Percentiles rank a stretch among this genome's conserved stretches.
phyloP scores from a whole-genome alignment of 768 basidiomycete genomes.

The Hygrophorus russula region DNA sequence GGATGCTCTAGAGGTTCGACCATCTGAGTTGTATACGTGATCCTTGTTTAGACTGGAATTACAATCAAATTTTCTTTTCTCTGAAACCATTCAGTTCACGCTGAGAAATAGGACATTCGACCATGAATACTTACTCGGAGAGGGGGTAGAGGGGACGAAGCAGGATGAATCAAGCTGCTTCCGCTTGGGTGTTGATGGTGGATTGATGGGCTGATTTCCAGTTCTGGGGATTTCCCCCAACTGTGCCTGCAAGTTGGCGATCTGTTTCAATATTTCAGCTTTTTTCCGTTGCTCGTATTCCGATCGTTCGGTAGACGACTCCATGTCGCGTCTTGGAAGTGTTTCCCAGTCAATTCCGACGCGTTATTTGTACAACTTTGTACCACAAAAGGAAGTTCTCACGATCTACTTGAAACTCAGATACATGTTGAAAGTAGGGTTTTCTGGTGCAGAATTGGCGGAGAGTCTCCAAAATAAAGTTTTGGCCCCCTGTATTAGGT shows the following conservation, averaged over 20 bases:
- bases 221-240: constrained; percentile 27
- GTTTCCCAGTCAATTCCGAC: constrained; percentile 1
- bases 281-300: constrained; percentile 29
- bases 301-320: constrained; percentile 36
- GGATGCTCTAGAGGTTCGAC: background rate
- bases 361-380: constrained; percentile 14
- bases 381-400: constrained; percentile 7
- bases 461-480: background rate
- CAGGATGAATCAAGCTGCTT: constrained; percentile 28
- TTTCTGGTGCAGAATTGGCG: background rate
- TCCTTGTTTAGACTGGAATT: constrained; percentile 3
- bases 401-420: constrained; percentile 21
- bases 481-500: background rate
- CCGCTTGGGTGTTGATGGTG: constrained; percentile 34
- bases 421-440: constrained; percentile 2
- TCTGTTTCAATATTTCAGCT: constrained; percentile 41
- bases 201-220: constrained; percentile 6
- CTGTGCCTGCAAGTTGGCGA: constrained; percentile 44
- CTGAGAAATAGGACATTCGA: background rate
- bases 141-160: constrained; percentile 50
- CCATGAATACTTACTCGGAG: constrained; percentile 48
- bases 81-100: background rate
- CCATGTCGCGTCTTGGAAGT: constrained; percentile 28
- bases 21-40: constrained; percentile 4
- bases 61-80: constrained; percentile 28